A percentile compares a stretch with the other conserved stretches of the same genome.
Conservation (phyloP, 192 early-diverging fungal species). For the Mortierella antarctica region DNA sequence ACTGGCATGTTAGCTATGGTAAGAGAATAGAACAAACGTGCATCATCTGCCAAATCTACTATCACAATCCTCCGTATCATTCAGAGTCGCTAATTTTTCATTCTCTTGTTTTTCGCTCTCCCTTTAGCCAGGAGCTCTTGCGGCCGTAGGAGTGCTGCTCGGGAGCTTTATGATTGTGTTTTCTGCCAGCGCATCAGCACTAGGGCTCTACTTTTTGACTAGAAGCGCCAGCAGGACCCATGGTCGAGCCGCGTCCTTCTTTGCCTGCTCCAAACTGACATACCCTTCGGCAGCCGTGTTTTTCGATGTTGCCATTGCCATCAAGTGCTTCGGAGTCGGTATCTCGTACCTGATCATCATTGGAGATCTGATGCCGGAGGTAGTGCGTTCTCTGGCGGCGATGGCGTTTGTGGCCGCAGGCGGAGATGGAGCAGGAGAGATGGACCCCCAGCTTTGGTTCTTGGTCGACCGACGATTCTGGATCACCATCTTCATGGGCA, state of each 20-base stretch:
- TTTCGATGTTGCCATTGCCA: slow-evolving; percentile 96
- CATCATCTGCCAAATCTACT: background rate
- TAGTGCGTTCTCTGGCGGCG: slow-evolving; percentile 56
- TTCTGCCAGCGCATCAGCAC: slow-evolving; percentile 75
- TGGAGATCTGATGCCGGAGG: slow-evolving; percentile 91
- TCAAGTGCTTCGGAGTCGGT: slow-evolving; percentile 98
- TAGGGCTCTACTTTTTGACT: slow-evolving; percentile 90
- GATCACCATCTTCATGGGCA: slow-evolving; percentile 82
- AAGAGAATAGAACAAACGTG: slow-evolving; percentile 9
- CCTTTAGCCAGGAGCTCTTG: slow-evolving; percentile 83
- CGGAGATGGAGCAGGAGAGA: slow-evolving; percentile 36
- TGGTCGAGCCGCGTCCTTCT: slow-evolving; percentile 89
- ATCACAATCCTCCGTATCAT: background rate
- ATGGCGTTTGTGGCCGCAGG: slow-evolving; percentile 39
- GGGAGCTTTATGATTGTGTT: slow-evolving; percentile 86
- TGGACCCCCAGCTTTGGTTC: slow-evolving; percentile 40
- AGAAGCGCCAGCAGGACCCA: slow-evolving; percentile 78
- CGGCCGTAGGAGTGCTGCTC: slow-evolving; percentile 82
- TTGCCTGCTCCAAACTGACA: slow-evolving; percentile 89
- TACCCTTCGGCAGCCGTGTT: slow-evolving; percentile 89
- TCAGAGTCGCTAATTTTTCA: background rate
- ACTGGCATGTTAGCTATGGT: slow-evolving; percentile 98
- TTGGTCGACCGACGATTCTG: slow-evolving; percentile 80
- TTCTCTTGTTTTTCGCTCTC: slow-evolving; percentile 8
- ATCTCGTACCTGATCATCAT: slow-evolving; percentile 96